Base-by-base conservation (phyloP, 73 alveolate genomes). In the Loxodes magnus region DNA sequence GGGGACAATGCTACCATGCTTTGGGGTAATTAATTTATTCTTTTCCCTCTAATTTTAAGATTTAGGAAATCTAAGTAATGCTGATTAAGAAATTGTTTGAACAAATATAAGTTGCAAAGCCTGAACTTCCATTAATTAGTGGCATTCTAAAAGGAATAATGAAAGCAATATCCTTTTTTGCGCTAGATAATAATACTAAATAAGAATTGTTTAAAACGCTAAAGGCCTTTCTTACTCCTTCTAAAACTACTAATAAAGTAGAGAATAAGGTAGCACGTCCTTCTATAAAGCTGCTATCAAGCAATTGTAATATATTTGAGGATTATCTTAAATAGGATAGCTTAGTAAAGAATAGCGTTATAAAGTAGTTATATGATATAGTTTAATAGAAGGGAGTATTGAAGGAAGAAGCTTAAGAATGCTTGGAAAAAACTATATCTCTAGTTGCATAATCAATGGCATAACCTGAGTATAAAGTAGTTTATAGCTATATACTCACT, bases 101-200 rank as follows among this genome's bases (percentile, higher is more conserved):
- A n/a, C n/a, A n/a, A n/a, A n/a, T n/a, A n/a, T n/a, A n/a, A n/a
- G n/a, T n/a, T n/a, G n/a, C n/a, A n/a, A n/a, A n/a, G n/a, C n/a
- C n/a, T 30, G 10, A 6, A 30, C 6, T 30, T 6, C 39, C 6
- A 10, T 10, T 30, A 30, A 30, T 6, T 30, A 10, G 20, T 12
- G 59, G 59, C 5, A 22, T 46, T n/a, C 5, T 46, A 17, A 46
- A 46, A 46, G 59, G 59, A 7, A n/a, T 46, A 15, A 41, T 41
- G n/a, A n/a, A 17, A n/a, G 59, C 26, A 1, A 16, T 46, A 22
- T 25, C 22, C n/a, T 14, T 10, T 10, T 46, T 46, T 46, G 10
- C n/a, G 7, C 27, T 25, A n/a, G 50, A 9, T n/a, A 10, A 46
- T n/a, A n/a, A 46, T 5, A n/a, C 7, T 22, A 7, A 25, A 0